phyloP scores from a whole-genome alignment of 2,329 filamentous ascomycete species.

The Fusarium stilboides region DNA sequence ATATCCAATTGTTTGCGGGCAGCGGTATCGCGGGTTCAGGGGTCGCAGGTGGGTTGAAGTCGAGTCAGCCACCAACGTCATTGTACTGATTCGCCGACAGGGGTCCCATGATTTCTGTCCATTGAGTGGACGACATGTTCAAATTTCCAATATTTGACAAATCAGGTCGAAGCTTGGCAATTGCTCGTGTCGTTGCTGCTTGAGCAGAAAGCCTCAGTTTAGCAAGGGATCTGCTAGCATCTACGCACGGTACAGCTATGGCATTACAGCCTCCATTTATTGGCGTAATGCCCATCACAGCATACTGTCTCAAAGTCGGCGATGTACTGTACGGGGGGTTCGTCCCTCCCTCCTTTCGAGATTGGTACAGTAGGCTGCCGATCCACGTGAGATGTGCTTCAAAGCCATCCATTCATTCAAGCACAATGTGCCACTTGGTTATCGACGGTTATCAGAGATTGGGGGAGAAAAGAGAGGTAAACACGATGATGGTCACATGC shows the following conservation, averaged over 20 bases:
- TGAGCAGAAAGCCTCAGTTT: slow-evolving; percentile 11
- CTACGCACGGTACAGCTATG: slow-evolving; percentile 14
- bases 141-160: slow-evolving; percentile 10
- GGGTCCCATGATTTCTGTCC: slow-evolving; percentile 7
- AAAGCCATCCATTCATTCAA: slow-evolving; percentile 19
- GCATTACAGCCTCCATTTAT: background rate
- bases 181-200: slow-evolving; percentile 28
- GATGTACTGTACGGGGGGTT: slow-evolving; percentile 22
- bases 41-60: slow-evolving; percentile 33
- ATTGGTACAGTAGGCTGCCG: slow-evolving; percentile 31
- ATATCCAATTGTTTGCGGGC: slow-evolving; percentile 22
- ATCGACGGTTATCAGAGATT: slow-evolving; percentile 10
- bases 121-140: slow-evolving; percentile 8
- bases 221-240: slow-evolving; percentile 18
- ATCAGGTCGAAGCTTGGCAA: slow-evolving; percentile 38
- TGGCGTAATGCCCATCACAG: background rate
- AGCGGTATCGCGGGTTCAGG: slow-evolving; percentile 42
- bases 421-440: slow-evolving; percentile 24
- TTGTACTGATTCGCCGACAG: slow-evolving; percentile 40
- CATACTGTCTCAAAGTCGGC: background rate
- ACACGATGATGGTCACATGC: slow-evolving; percentile 10
- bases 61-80: slow-evolving; percentile 49
- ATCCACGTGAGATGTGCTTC: slow-evolving; percentile 38
- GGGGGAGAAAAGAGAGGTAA: background rate
- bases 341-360: slow-evolving; percentile 5